Conservation (phyloP, 2,329 filamentous ascomycete genomes). For the Colletotrichum sp. region DNA sequence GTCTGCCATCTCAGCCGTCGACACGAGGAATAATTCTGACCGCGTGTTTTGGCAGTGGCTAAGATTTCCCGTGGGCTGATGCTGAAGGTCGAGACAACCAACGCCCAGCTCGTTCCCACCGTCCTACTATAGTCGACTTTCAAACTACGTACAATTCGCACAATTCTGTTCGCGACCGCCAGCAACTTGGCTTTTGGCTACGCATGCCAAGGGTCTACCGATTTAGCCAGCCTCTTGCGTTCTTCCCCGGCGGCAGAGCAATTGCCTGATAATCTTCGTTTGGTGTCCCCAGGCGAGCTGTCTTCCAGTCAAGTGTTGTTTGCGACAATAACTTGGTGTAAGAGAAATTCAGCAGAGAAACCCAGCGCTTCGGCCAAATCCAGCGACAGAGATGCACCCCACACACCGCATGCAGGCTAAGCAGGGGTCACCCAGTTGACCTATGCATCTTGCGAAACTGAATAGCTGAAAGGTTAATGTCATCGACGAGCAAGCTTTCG, state of each 20-base stretch:
- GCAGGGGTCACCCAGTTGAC: conserved; percentile 15
- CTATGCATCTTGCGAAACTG: conserved; percentile 18
- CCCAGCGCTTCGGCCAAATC: conserved; percentile 16
- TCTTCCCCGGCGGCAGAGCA: not conserved
- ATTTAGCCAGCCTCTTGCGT: not conserved
- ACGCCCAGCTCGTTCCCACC: not conserved
- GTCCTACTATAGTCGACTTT: not conserved
- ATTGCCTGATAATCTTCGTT: not conserved
- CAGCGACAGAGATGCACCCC: conserved; percentile 18
- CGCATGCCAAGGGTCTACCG: not conserved
- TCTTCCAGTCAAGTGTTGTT: not conserved
- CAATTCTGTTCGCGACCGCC: not conserved
- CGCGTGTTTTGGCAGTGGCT: not conserved
- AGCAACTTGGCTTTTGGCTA: not conserved
- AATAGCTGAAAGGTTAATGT: conserved; percentile 23
- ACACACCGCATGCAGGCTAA: conserved; percentile 16
- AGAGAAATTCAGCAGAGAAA: conserved; percentile 18
- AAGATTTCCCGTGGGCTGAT: not conserved
- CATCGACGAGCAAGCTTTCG: conserved; percentile 20
- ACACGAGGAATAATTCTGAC: not conserved
- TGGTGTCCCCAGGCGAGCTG: not conserved
- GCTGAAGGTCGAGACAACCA: not conserved
- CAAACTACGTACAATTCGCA: not conserved
- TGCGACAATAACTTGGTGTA: conserved; percentile 17
- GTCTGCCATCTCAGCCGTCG: not conserved